phyloP scores from a whole-genome alignment of 495 filamentous ascomycete genomes.

The Xeromyces bisporus region DNA sequence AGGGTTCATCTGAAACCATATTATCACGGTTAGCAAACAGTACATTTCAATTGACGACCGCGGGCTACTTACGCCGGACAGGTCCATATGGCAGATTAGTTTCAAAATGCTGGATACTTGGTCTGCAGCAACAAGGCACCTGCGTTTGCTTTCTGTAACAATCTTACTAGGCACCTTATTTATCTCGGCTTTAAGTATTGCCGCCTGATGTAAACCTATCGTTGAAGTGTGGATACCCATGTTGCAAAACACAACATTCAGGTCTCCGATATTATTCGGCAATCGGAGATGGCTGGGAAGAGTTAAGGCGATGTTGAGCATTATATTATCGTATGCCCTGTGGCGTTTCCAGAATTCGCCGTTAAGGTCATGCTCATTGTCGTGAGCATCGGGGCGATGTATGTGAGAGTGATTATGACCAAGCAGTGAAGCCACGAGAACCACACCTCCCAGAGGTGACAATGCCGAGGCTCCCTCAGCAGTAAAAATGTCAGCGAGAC shows the following conservation, averaged over 20 bases:
- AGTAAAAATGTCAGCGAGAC: conserved; percentile 55
- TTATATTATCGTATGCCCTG: conserved; percentile 70
- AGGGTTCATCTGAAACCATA: conserved; percentile 80
- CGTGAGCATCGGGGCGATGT: conserved; percentile 71
- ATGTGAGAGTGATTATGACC: conserved; percentile 89
- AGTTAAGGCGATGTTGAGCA: conserved; percentile 69
- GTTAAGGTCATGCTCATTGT: conserved; percentile 75
- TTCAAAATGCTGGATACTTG: conserved; percentile 96
- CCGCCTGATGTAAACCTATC: conserved; percentile 94
- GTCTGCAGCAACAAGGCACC: conserved; percentile 84
- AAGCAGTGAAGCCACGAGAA: conserved; percentile 74
- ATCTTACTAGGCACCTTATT: conserved; percentile 63
- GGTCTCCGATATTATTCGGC: conserved; percentile 53
- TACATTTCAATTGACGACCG: no score
- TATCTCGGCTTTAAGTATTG: conserved; percentile 92
- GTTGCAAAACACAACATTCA: conserved; percentile 87
- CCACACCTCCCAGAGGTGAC: conserved; percentile 64
- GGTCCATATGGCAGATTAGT: conserved; percentile 79
- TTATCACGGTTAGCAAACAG: no score
- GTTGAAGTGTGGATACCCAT: conserved; percentile 95
- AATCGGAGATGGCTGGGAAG: conserved; percentile 73
- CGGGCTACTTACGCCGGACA: conserved; percentile 52
- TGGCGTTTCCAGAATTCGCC: conserved; percentile 96
- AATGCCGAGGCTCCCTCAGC: conserved; percentile 52
- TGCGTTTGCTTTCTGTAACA: conserved; percentile 72